A percentile compares a stretch with the other conserved stretches of the same genome.
Conservation (phyloP, 2,329 filamentous ascomycete genomes). For the Fonsecaea nubica region DNA sequence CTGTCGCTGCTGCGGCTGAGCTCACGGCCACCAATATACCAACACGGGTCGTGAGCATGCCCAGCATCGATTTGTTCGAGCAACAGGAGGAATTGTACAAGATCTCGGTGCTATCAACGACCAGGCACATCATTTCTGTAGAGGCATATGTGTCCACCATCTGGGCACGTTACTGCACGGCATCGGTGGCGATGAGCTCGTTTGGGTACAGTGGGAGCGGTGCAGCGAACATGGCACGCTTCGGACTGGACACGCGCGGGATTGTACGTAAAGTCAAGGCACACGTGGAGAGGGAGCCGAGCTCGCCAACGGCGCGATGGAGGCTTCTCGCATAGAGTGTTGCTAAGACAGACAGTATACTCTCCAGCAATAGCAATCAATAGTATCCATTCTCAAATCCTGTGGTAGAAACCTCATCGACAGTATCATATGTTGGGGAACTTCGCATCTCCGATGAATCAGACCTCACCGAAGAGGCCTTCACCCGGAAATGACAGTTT, state of each 20-base stretch:
- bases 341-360: not conserved
- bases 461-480: not conserved
- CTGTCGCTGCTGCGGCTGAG: slow-evolving; percentile 49
- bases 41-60: slow-evolving; percentile 55
- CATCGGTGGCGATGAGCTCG: slow-evolving; percentile 8
- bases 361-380: not conserved
- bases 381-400: not conserved
- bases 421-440: not conserved
- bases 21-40: slow-evolving; percentile 47
- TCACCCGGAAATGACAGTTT: not conserved
- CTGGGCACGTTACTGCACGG: slow-evolving; percentile 10
- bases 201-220: slow-evolving; percentile 14
- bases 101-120: slow-evolving; percentile 47
- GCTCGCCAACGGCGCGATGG: slow-evolving; percentile 2
- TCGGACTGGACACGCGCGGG: slow-evolving; percentile 10
- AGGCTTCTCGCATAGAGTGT: slow-evolving; percentile 6
- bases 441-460: not conserved
- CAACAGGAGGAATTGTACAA: slow-evolving; percentile 53
- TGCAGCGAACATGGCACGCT: slow-evolving; percentile 7
- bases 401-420: not conserved
- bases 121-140: slow-evolving; percentile 50
- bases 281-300: not conserved
- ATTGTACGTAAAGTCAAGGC: slow-evolving; percentile 18
- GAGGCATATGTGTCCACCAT: slow-evolving; percentile 49
- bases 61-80: slow-evolving; percentile 57